These are phyloP conservation scores for Fraxinus latifolia DNA, from an alignment of 305 asterid species.

Conservation along the genomic window DNA sequence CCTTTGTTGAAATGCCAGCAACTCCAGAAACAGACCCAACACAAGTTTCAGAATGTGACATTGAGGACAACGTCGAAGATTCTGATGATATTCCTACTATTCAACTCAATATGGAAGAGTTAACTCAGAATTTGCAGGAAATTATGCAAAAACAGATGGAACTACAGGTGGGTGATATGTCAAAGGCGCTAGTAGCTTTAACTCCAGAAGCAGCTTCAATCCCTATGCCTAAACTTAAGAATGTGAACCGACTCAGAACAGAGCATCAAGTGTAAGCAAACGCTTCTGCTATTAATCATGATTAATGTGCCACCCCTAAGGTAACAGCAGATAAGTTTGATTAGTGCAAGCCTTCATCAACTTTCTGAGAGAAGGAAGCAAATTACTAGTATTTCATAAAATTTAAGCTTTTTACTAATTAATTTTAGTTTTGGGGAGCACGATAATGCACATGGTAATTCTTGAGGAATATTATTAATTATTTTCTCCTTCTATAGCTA, in stretches of 20 bases:
- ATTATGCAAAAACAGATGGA: conserved; percentile 60
- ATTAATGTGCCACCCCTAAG: conserved; percentile 12
- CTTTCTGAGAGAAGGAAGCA: conserved; percentile 4
- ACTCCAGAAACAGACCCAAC: conserved; percentile 48
- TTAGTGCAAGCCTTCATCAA: conserved; percentile 6
- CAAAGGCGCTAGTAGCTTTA: conserved; percentile 87
- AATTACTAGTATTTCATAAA: conserved; percentile 1
- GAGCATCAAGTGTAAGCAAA: conserved; percentile 45
- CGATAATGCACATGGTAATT: conserved; percentile 15
- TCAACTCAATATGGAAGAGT: conserved; percentile 72
- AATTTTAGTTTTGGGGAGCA: conserved; percentile 3
- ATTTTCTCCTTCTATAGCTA: conserved; percentile 58
- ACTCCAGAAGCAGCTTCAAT: conserved; percentile 84
- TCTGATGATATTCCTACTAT: conserved; percentile 69
- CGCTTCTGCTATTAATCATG: conserved; percentile 1
- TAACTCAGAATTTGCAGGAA: conserved; percentile 74
- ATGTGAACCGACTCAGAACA: conserved; percentile 87
- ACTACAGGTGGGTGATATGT: conserved; percentile 66
- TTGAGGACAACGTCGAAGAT: conserved; percentile 66
- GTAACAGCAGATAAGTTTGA: conserved; percentile 12
- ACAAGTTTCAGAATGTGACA: conserved; percentile 49
- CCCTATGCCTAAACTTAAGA: conserved; percentile 89
- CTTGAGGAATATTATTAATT: conserved; percentile 21
- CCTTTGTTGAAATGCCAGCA: conserved; percentile 55
- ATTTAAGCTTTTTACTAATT: background rate